Base-by-base conservation (phyloP, 2,329 filamentous ascomycete species). In the Fusarium albidum region DNA sequence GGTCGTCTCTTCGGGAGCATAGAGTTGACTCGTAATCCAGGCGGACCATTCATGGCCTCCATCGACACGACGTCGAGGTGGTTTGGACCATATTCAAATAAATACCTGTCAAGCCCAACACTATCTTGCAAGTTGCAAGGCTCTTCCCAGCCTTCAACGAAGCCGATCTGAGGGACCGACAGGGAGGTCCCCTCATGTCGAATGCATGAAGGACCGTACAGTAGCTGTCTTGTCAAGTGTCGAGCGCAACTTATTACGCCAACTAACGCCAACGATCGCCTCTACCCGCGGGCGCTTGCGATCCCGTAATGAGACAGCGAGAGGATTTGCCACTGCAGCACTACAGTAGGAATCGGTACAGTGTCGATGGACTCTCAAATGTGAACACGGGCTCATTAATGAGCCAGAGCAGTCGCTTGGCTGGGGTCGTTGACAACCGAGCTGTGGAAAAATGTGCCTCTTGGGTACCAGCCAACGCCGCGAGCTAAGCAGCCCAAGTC, bases 131-230 rank as follows among this genome's bases (percentile, higher is more conserved):
- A 61, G 57, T 46, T 57, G 56, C 51, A 44, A 59, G 40, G 40
- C 32, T 38, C 43, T 52, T 48, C 48, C 51, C 40, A 53, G 51
- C 41, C 29, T 42, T 39, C 50, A 42, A 45, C 49, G 37, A 50
- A 47, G 55, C 49, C 49, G 52, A 63, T 61, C 48, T 55, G 53
- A 51, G 54, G 62, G 41, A 47, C 55, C 33, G 35, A 52, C 55
- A 42, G 49, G 59, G 52, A 32, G 47, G 26, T 42, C 31, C 50
- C 44, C 47, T 54, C 41, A 48, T 44, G 31, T 31, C 29, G 33
- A 55, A 46, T 61, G 65, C 65, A 67, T 67, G 65, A 66, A 67
- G 61, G 56, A 55, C 42, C 13, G n/a, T n/a, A n/a, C n/a, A n/a
- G n/a, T n/a, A 21, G 31, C 40, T 43, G 57, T 41, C 46, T 29